Evolutionary conservation across 495 filamentous ascomycete species (phyloP).

Genomic region (Penicillium steckii): DNA sequence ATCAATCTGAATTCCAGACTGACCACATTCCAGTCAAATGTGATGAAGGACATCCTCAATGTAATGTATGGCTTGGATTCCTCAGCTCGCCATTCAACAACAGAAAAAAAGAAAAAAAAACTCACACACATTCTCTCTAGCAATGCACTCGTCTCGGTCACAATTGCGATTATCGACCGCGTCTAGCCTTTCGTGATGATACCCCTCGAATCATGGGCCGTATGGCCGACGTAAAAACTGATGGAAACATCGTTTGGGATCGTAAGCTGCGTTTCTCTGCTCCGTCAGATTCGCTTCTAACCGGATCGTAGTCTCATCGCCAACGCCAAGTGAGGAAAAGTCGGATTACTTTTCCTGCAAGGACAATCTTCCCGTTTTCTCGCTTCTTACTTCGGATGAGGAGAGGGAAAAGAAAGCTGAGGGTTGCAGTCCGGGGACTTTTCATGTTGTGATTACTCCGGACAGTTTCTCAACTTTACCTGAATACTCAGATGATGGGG

Average conservation of each 20-base stretch:
- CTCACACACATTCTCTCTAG: constrained; percentile 32
- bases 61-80: constrained; percentile 38
- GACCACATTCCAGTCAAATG: constrained; percentile 42
- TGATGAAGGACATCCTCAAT: constrained; percentile 53
- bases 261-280: constrained; percentile 33
- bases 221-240: constrained; percentile 51
- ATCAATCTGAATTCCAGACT: constrained; percentile 5
- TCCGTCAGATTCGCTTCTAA: neutral
- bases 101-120: no score
- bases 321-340: constrained; percentile 20
- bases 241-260: constrained; percentile 54
- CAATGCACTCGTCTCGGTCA: constrained; percentile 58
- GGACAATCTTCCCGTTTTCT: constrained; percentile 52
- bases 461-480: constrained; percentile 54
- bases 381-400: constrained; percentile 56
- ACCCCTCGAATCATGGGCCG: constrained; percentile 54
- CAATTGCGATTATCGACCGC: constrained; percentile 56
- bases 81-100: neutral
- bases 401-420: constrained; percentile 60
- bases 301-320: constrained; percentile 23
- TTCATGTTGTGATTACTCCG: constrained; percentile 54
- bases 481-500: constrained; percentile 46
- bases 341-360: constrained; percentile 28
- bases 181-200: constrained; percentile 55
- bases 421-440: constrained; percentile 51